Evolutionary conservation across 306 rosid genomes (phyloP).

Genomic region (Benincasa hispida): DNA sequence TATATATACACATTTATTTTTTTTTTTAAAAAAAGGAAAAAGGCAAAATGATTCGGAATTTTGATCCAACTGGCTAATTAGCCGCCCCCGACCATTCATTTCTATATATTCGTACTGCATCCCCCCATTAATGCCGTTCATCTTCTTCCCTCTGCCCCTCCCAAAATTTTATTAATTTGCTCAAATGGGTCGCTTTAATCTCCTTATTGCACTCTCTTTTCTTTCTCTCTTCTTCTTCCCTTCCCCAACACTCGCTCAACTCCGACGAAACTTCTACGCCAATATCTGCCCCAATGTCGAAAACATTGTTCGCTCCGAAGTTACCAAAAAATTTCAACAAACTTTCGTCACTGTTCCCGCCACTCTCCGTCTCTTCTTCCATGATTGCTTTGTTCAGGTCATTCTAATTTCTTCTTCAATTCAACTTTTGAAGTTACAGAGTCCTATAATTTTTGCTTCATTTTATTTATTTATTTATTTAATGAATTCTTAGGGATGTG

Average conservation of each 20-base stretch:
- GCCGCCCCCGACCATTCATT: neutral
- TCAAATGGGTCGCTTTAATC: constrained; percentile 32
- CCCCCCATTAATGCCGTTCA: neutral
- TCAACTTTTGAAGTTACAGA: neutral
- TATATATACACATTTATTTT: no score
- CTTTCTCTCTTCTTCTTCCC: constrained; percentile 23
- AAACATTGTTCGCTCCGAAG: constrained; percentile 46
- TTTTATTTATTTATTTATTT: neutral
- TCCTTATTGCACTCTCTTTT: constrained; percentile 22
- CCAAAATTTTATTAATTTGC: neutral
- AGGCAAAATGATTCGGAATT: neutral
- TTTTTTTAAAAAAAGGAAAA: no score
- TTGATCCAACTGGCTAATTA: neutral
- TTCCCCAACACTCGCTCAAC: constrained; percentile 37
- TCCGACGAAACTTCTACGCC: constrained; percentile 49
- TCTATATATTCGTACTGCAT: neutral
- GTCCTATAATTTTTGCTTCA: neutral
- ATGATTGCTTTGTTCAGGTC: constrained; percentile 59
- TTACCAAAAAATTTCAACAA: constrained; percentile 42
- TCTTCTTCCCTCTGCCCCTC: neutral
- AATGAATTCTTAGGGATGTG: constrained; percentile 43
- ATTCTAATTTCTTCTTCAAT: neutral
- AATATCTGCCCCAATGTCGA: constrained; percentile 66
- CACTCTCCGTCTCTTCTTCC: constrained; percentile 60
- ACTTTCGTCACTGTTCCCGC: constrained; percentile 56